Evolutionary conservation across 441 rosid species (phyloP), one percentile per base, ranked within the genome.

Genomic region (Gossypium davidsonii): DNA sequence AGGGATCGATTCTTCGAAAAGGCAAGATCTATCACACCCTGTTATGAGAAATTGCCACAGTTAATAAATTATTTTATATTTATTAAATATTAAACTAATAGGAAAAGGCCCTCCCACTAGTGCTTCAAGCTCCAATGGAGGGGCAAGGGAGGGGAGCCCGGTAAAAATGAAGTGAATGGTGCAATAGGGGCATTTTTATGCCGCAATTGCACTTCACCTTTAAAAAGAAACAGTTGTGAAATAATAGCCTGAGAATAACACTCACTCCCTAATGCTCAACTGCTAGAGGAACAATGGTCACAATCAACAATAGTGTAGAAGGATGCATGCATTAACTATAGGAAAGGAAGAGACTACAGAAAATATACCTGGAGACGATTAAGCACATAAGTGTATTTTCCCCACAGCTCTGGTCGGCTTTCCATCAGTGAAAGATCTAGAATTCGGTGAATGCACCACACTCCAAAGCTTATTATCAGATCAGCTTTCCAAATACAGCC

Each of bases 351-450:
- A 10, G 14, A 67, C 14, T 39, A 31, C 23, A 49, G 23, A 71
- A 62, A 53, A 73, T 76, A 52, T 82, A 96, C 99, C 99, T 96
- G 99, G 74, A 96, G 97, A 56, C 87, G 97, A 82, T 96, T 96
- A 52, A 96, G 89, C 60, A 93, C 98, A 17, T 85, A 96, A 75
- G 99, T 96, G 74, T 96, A 91, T 78, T 91, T 96, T 65, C 99
- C 99, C 99, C 99, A 96, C 48, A 96, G 84, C 82, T 96, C 98
- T 28, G 98, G 99, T 18, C 99, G 86, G 82, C 99, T 91, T 84
- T 96, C 99, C 97, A 91, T 85, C 69, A 91, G 85, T 7, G 98
- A 96, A 80, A 96, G 78, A 78, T 86, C 89, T 59, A 96, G 98
- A 75, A 96, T 82, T 67, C 96, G 89, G 79, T 91, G 98, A 49